phyloP scores from a whole-genome alignment of 306 rosid genomes.

The Fagus sylvatica region DNA sequence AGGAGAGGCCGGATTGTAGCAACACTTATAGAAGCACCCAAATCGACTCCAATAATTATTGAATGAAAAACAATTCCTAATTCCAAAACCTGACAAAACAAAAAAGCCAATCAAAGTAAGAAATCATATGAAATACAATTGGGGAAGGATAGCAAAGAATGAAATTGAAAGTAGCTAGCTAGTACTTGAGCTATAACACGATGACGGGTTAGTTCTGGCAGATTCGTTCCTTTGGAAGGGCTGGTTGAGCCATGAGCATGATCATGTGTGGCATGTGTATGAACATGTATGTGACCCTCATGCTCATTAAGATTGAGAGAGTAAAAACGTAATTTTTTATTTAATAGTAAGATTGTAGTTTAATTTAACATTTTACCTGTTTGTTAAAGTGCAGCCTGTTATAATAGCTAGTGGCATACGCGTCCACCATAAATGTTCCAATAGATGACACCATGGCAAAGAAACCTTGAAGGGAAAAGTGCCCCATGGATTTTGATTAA shows the following conservation, averaged over 20 bases:
- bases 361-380: not conserved
- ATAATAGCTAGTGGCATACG: slow-evolving; percentile 38
- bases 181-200: slow-evolving; percentile 62
- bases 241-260: slow-evolving; percentile 51
- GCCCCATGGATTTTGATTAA: slow-evolving; percentile 32
- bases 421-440: slow-evolving; percentile 47
- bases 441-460: slow-evolving; percentile 46
- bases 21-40: slow-evolving; percentile 43
- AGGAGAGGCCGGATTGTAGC: slow-evolving; percentile 44
- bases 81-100: slow-evolving; percentile 42
- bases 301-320: not conserved
- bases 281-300: slow-evolving; percentile 50
- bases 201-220: slow-evolving; percentile 40
- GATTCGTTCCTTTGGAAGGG: slow-evolving; percentile 12
- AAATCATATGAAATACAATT: not conserved
- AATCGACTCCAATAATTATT: slow-evolving; percentile 52
- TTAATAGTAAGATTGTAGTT: not conserved
- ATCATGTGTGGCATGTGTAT: slow-evolving; percentile 67
- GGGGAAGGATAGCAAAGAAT: not conserved
- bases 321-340: no score
- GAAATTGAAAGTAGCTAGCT: not conserved
- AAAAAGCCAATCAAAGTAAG: not conserved
- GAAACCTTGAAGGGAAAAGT: slow-evolving; percentile 43
- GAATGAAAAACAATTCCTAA: slow-evolving; percentile 62
- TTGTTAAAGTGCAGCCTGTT: slow-evolving; percentile 8